phyloP scores from a whole-genome alignment of 352 stramenopile genomes.

The Globisporangium uncinulatum region DNA sequence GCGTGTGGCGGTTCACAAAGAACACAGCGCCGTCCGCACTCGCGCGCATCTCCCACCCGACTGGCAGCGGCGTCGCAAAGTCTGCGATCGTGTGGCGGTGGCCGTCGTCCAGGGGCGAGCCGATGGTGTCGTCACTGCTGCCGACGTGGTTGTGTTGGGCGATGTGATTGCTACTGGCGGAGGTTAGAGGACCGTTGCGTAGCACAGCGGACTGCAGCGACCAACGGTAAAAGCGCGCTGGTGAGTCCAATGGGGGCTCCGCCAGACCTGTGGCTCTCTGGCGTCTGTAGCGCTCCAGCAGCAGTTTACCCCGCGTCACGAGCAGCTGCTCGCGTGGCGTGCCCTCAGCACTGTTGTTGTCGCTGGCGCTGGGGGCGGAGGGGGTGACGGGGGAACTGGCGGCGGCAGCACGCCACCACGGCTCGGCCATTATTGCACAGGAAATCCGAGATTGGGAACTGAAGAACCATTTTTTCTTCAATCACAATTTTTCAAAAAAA shows the following conservation, averaged over 20 bases:
- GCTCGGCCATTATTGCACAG: not conserved
- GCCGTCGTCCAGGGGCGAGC: slow-evolving; percentile 52
- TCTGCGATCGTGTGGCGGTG: slow-evolving; percentile 61
- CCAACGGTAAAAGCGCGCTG: not conserved
- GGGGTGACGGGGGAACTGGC: not conserved
- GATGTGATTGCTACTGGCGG: not conserved
- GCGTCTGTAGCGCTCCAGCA: not conserved
- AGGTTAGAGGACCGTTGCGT: not conserved
- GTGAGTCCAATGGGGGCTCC: not conserved
- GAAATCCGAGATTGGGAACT: not conserved
- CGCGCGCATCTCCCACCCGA: slow-evolving; percentile 80
- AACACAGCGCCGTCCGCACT: slow-evolving; percentile 63
- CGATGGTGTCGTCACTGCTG: slow-evolving; percentile 19
- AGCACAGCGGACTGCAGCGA: not conserved
- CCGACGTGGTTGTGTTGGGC: too few relatives aligned
- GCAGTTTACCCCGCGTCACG: not conserved
- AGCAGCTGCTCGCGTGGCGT: not conserved
- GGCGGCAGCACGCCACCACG: not conserved
- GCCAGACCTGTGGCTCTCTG: not conserved
- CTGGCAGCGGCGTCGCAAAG: slow-evolving; percentile 65
- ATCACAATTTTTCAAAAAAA: too few relatives aligned
- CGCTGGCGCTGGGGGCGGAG: not conserved
- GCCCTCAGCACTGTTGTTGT: not conserved
- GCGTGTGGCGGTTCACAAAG: slow-evolving; percentile 73
- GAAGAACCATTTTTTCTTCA: not conserved